Evolutionary conservation across 2,329 filamentous ascomycete species (phyloP), one percentile per base, ranked within the genome.

Genomic region (Colletotrichum trifolii): DNA sequence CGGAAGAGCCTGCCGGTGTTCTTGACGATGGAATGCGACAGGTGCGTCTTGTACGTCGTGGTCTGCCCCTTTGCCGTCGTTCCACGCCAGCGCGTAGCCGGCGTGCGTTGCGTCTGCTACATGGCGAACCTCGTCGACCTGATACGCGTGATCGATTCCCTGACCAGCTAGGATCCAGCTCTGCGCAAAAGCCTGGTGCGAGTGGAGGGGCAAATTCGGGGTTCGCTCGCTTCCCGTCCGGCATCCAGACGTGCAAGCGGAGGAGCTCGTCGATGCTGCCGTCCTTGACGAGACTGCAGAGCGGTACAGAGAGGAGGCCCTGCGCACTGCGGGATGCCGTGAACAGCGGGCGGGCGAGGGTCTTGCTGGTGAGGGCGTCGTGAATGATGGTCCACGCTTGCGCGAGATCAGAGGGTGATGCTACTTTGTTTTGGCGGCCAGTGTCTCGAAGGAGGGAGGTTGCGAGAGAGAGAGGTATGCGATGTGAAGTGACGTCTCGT

Each of bases 161-260:
- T 75, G 64, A 9, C 77, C 77, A 0, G 73, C 73, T 11, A 79
- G 67, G 8, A 78, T 71, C 76, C 77, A 79, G 60, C 75, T 77
- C 61, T 77, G 75, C 0, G 69, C 75, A 56, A 73, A 75, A 1
- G 73, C 60, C 54, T 79, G 76, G 48, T 79, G 77, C 1, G 74
- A 74, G 58, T 77, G 77, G 12, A 79, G 67, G 67, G 2, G 64
- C 63, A 10, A 74, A 70, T 7, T 64, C 50, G 2, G 57, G 45
- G 36, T 71, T 72, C 3, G 73, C 73, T 25, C 74, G 71, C 33
- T 72, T 45, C 1, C 71, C 72, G 54, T 76, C 73, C 1, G 76
- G 74, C 43, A 77, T 57, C 73, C 74, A 75, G 7, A 79, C 71
- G 59, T 79, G 76, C 2, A 80, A 69, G 8, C 76, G 72, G 55